Base-by-base conservation (phyloP, 805 yeast genomes). In the Ogataea kodamae region DNA sequence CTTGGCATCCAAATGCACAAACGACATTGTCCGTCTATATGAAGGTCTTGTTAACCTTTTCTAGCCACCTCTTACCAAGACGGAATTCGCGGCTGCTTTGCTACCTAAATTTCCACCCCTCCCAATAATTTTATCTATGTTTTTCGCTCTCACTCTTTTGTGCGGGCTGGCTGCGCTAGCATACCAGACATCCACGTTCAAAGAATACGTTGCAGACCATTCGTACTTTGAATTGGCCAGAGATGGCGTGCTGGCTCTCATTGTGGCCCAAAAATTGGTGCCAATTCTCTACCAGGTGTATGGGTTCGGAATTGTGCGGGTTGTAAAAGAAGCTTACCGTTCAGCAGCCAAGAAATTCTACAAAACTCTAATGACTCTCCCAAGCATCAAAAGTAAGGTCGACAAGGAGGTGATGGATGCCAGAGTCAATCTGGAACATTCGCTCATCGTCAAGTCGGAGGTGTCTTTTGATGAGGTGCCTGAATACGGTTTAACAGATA, bases 391-490 rank as follows among this genome's bases (percentile, higher is more conserved):
- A 35, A 42, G 52, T 1, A 74, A 72, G 46, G 81, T 90, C 5
- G 77, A 80, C 22, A 50, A 57, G 16, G 89, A 89, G 51, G 68
- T 89, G 2, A 38, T 39, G 4, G 64, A 62, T 26, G 73, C 74
- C 0, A 55, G 72, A 2, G 54, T 28, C 1, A 62, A 65, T 14
- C 59, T 90, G 20, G 87, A 88, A 42, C 44, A 59, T 0, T 68
- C 70, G 13, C 48, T 90, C 37, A 72, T 89, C 31, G 67, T 68
- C 37, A 74, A 76, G 39, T 74, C 78, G 0, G 46, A 50, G 1
- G 58, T 77, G 23, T 47, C 55, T 42, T 75, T 72, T 49, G 53
- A 57, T 1, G 37, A 39, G 21, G 56, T 90, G 4, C 97, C 97
- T 0, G 51, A 47, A 2, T 26, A 49, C 1, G 96, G 96, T 0